A percentile compares a stretch with the other conserved stretches of the same genome.
Evolutionary conservation across 2,329 filamentous ascomycete species (phyloP).

Genomic region (Colletotrichum cuscutae): DNA sequence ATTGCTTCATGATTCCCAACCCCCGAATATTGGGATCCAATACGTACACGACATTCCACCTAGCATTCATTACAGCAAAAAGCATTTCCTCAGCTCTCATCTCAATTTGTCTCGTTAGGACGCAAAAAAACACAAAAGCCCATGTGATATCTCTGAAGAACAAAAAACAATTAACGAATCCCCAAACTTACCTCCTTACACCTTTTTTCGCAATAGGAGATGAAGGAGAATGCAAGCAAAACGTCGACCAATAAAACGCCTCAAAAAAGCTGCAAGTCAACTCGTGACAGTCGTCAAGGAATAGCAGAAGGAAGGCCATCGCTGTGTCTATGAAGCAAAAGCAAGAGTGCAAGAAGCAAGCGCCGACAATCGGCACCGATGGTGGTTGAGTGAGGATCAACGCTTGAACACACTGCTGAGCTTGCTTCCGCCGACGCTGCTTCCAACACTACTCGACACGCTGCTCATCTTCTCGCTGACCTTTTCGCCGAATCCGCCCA

Average conservation of each 20-base stretch:
- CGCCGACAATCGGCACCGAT: not conserved
- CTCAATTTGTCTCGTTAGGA: not conserved
- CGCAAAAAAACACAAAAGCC: not conserved
- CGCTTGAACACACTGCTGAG: slow-evolving; percentile 27
- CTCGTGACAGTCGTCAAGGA: not conserved
- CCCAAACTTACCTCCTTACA: slow-evolving; percentile 11
- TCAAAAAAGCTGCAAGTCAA: slow-evolving; percentile 23
- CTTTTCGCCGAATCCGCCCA: slow-evolving; percentile 57
- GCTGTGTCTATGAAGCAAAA: not conserved
- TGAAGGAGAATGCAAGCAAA: not conserved
- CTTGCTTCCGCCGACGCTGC: slow-evolving; percentile 34
- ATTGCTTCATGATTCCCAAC: not conserved
- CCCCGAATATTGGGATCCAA: not conserved
- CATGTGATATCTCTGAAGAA: slow-evolving; percentile 5
- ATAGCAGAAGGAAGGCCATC: not conserved
- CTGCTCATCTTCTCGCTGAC: slow-evolving; percentile 61
- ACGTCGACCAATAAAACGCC: not conserved
- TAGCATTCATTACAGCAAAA: slow-evolving; percentile 1
- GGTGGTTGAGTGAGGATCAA: not conserved
- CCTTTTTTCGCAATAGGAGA: not conserved
- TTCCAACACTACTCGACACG: slow-evolving; percentile 55
- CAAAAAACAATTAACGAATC: not conserved
- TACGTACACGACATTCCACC: not conserved
- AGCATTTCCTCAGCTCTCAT: not conserved
- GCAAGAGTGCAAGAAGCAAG: not conserved